phyloP scores from a whole-genome alignment of 805 yeast species.

The Zygotorulaspora chibaensis region DNA sequence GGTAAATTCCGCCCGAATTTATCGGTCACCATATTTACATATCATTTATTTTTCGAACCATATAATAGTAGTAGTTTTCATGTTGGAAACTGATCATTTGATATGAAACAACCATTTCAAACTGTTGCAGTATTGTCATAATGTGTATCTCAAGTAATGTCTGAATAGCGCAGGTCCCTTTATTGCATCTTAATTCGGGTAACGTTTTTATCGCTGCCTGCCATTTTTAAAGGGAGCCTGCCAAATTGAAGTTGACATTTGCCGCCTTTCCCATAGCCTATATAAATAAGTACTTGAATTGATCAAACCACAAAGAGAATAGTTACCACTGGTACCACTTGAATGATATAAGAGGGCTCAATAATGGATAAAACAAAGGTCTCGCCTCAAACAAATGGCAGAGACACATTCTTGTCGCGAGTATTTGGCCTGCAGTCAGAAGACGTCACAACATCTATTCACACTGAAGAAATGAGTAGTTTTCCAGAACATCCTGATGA shows the following conservation, averaged over 20 bases:
- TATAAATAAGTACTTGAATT: neutral
- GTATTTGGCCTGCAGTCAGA: conserved; percentile 33
- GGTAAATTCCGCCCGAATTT: no score
- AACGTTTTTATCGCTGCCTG: neutral
- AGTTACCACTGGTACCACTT: neutral
- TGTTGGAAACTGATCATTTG: no score
- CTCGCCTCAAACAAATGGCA: conserved; percentile 12
- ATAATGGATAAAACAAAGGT: conserved; percentile 12
- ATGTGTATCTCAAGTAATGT: no score
- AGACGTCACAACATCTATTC: conserved; percentile 27
- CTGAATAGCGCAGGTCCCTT: neutral
- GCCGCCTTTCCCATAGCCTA: conserved; percentile 7
- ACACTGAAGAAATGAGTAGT: conserved; percentile 28
- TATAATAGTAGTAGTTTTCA: no score
- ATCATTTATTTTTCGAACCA: no score
- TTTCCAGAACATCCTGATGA: conserved; percentile 15
- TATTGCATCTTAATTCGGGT: conserved; percentile 1
- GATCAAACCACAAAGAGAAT: neutral
- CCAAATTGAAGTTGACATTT: neutral
- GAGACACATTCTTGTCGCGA: conserved; percentile 32
- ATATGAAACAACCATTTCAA: no score
- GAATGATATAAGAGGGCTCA: conserved; percentile 1
- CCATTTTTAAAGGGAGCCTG: conserved; percentile 5
- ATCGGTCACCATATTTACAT: no score
- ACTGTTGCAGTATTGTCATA: no score